phyloP scores from a whole-genome alignment of 1,284 basidiomycete species.

The Apiotrichum montevideense region DNA sequence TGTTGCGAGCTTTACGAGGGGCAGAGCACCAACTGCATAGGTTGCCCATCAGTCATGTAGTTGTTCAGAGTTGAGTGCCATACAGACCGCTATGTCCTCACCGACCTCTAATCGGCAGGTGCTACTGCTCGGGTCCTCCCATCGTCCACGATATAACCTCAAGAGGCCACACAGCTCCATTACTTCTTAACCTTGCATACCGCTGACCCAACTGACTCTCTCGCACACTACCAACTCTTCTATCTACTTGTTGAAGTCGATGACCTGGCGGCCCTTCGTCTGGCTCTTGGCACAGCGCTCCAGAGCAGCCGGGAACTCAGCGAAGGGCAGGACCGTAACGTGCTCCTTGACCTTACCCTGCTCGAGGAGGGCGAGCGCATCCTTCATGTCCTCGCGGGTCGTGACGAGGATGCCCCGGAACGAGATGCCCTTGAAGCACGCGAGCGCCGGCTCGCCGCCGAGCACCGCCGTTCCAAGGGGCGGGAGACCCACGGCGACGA shows the following conservation, averaged over 20 bases:
- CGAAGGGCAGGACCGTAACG: conserved; percentile 12
- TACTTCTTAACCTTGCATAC: not conserved
- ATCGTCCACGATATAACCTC: too few species aligned
- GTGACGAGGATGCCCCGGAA: conserved; percentile 42
- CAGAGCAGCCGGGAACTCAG: conserved; percentile 14
- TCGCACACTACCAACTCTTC: not conserved
- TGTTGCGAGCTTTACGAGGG: too few species aligned
- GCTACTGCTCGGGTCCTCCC: too few species aligned
- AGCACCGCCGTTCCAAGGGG: conserved; percentile 31
- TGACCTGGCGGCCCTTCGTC: conserved; percentile 14
- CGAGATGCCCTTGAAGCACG: conserved; percentile 44
- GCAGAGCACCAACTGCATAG: too few species aligned
- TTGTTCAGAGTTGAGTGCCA: too few species aligned
- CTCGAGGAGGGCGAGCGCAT: conserved; percentile 9
- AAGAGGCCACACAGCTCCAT: too few species aligned
- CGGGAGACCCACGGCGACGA: conserved; percentile 17
- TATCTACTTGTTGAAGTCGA: conserved; percentile 5
- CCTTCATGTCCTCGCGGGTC: conserved; percentile 16
- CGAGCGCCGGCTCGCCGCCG: conserved; percentile 29
- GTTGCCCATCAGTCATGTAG: too few species aligned
- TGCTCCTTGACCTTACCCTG: conserved; percentile 20
- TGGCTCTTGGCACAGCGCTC: conserved; percentile 8
- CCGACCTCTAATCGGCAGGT: too few species aligned
- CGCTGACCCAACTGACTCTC: too few species aligned
- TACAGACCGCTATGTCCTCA: too few species aligned